These are phyloP conservation scores for Talaromyces albobiverticillius DNA, from an alignment of 2,329 filamentous ascomycete genomes.

Conservation along the genomic window DNA sequence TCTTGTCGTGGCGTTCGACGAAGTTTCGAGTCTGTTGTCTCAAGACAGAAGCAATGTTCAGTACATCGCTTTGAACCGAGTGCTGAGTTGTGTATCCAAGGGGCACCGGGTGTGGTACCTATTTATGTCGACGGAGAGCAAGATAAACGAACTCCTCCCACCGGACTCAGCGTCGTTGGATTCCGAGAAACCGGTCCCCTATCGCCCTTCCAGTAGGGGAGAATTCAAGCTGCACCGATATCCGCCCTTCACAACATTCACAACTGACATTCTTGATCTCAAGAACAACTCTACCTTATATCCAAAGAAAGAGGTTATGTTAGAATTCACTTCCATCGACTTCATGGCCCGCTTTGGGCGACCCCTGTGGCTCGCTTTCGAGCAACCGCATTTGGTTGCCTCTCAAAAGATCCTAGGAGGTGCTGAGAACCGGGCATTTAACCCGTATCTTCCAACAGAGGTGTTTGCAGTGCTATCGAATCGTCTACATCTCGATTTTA, in stretches of 20 bases:
- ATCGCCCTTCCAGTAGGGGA: neutral
- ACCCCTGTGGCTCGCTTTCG: slow-evolving; percentile 2
- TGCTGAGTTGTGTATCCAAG: slow-evolving; percentile 3
- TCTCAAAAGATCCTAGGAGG: neutral
- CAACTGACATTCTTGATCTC: neutral
- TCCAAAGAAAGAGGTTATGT: neutral
- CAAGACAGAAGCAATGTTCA: neutral
- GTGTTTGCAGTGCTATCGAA: neutral
- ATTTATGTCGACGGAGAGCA: slow-evolving; percentile 2
- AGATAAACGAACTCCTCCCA: neutral
- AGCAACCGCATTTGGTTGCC: neutral
- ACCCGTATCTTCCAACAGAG: neutral
- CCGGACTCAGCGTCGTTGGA: neutral
- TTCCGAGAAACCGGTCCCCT: neutral
- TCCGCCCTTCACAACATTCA: neutral
- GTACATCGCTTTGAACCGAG: slow-evolving; percentile 3
- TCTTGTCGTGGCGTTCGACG: slow-evolving; percentile 1
- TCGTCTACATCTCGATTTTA: neutral
- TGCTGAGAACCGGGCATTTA: neutral
- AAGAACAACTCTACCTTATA: neutral
- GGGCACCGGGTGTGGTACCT: neutral
- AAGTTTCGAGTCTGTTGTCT: slow-evolving; percentile 3
- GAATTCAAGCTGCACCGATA: neutral
- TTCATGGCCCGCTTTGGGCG: slow-evolving; percentile 1
- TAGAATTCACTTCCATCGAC: neutral